These are phyloP conservation scores for Aureoboletus auriporus DNA, from an alignment of 768 basidiomycete species.

Conservation along the genomic window DNA sequence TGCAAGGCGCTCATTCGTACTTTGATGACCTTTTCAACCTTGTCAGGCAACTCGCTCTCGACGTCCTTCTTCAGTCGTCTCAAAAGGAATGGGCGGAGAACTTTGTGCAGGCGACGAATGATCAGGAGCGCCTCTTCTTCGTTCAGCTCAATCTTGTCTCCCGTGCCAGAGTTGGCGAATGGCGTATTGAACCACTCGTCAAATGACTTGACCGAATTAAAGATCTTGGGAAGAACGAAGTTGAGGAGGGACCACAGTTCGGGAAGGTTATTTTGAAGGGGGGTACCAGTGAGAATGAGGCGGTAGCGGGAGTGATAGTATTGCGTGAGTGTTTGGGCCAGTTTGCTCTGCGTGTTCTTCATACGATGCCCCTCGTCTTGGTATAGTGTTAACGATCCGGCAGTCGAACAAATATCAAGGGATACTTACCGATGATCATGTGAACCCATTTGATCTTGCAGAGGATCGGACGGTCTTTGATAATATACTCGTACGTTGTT, in stretches of 20 bases:
- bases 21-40: conserved; percentile 98
- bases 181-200: conserved; percentile 99
- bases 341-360: conserved; percentile 93
- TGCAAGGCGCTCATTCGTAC: conserved; percentile 92
- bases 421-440: conserved; percentile 83
- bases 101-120: conserved; percentile 94
- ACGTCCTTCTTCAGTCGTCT: conserved; percentile 95
- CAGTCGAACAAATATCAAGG: background rate
- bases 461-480: conserved; percentile 89
- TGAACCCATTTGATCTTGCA: conserved; percentile 94
- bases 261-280: conserved; percentile 94
- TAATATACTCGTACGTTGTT: conserved; percentile 97
- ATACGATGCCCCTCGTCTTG: conserved; percentile 94
- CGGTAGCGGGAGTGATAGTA: conserved; percentile 92
- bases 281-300: conserved; percentile 93
- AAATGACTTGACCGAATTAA: conserved; percentile 98
- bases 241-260: conserved; percentile 95
- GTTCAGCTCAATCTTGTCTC: conserved; percentile 97
- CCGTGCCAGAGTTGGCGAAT: conserved; percentile 96
- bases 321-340: conserved; percentile 84
- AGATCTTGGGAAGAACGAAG: conserved; percentile 91
- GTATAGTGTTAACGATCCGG: conserved; percentile 2
- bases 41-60: conserved; percentile 92
- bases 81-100: conserved; percentile 90
- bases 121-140: conserved; percentile 99